A percentile compares a stretch with the other conserved stretches of the same genome.
Evolutionary conservation across 352 stramenopile species (phyloP).

Genomic region (Phytophthora colocasiae): DNA sequence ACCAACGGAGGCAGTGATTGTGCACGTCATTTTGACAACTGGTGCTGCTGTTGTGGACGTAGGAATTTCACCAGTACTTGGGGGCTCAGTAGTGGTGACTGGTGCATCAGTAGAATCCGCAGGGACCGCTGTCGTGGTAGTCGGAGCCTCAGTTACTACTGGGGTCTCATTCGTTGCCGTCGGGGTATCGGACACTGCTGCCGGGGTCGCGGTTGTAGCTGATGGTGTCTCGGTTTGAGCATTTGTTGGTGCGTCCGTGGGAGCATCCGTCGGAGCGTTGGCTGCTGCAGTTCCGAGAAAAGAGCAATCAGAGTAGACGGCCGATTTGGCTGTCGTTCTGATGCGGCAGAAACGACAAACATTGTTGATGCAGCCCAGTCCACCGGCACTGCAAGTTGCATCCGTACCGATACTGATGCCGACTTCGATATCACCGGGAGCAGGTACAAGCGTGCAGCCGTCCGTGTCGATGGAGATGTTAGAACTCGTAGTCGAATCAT

Average conservation of each 20-base stretch:
- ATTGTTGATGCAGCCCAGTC: conserved; percentile 38
- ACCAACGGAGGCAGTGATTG: conserved; percentile 27
- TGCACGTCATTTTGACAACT: conserved; percentile 16
- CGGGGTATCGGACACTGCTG: conserved; percentile 12
- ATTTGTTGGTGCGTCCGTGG: conserved; percentile 7
- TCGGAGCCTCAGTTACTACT: conserved; percentile 1
- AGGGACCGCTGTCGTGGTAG: background rate
- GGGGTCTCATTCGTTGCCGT: background rate
- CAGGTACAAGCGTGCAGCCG: conserved; percentile 27
- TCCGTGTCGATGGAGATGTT: background rate
- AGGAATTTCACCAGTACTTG: conserved; percentile 9
- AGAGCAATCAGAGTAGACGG: conserved; percentile 19
- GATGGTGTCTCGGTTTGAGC: background rate
- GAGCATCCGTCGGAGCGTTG: conserved; percentile 1
- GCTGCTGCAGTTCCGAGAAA: conserved; percentile 13
- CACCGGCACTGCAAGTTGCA: conserved; percentile 27
- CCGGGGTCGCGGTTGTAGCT: conserved; percentile 4
- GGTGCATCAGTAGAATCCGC: conserved; percentile 5
- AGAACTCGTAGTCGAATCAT: conserved; percentile 12
- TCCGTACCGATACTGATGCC: conserved; percentile 39
- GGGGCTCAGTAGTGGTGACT: conserved; percentile 1
- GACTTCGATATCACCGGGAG: conserved; percentile 27
- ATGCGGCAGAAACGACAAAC: conserved; percentile 39
- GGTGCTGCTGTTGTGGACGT: conserved; percentile 8
- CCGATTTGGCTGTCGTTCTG: conserved; percentile 26